Base-by-base conservation (phyloP, 139 green algal species). In the Desmodesmus armatus region DNA sequence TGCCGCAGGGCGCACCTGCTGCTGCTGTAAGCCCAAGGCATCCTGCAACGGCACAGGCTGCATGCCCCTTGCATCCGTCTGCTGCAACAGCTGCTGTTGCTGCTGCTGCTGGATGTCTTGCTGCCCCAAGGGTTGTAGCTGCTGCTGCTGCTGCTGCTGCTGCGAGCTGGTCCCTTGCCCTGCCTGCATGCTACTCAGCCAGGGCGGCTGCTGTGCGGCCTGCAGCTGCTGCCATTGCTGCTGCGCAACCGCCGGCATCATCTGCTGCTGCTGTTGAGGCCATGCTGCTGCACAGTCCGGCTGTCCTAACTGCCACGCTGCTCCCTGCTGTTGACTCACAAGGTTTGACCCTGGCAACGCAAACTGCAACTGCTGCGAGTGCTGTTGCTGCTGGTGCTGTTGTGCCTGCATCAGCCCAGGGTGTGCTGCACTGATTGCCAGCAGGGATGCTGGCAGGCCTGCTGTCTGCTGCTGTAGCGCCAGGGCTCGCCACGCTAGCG, bases 41-140 rank as follows among this genome's bases (percentile, higher is more conserved):
- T n/a, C n/a, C n/a, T n/a, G n/a, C n/a, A n/a, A n/a, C n/a, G n/a
- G n/a, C n/a, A n/a, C n/a, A n/a, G n/a, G n/a, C n/a, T n/a, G n/a
- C n/a, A n/a, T n/a, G n/a, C n/a, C n/a, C n/a, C n/a, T n/a, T n/a
- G n/a, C n/a, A n/a, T n/a, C n/a, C n/a, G n/a, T n/a, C 17, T n/a
- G 21, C 66, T 74, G 66, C n/a, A 29, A 74, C 9, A 15, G 74
- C 21, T 7, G 25, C 2, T 65, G 41, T 55, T 65, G 49, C 37
- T 71, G 76, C 74, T 81, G 74, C 74, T 53, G 74, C 74, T 77
- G 65, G 33, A 49, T 33, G 33, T 43, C 7, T 4, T 72, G 63
- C 31, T n/a, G 35, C 66, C 17, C 33, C 17, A 27, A 37, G 62
- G 40, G 41, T 49, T 23, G 40, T 49, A 15, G n/a, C 55, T 74